Conservation (phyloP, 345 rosid genomes). For the Salix arbutifolia region DNA sequence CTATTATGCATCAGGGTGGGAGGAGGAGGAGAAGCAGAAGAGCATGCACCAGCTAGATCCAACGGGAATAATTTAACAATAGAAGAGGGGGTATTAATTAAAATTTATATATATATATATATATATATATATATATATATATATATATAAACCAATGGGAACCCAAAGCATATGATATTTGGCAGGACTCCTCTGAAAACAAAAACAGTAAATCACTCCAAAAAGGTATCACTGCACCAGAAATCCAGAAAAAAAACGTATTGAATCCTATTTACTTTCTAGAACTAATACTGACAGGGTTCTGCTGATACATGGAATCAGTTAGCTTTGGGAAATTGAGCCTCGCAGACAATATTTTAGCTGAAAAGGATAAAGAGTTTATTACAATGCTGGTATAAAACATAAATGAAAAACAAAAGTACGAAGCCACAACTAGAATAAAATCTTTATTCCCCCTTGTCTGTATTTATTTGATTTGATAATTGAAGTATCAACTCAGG, state of each 20-base stretch:
- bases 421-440: neutral
- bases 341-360: neutral
- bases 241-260: neutral
- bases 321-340: neutral
- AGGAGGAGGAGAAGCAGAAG: constrained; percentile 57
- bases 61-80: too few relatives aligned
- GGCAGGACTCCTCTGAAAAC: neutral
- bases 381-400: neutral
- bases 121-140: too few relatives aligned
- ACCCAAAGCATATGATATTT: too few relatives aligned
- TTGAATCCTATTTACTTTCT: neutral
- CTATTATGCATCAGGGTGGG: constrained; percentile 60
- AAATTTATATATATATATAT: too few relatives aligned
- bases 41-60: constrained; percentile 40
- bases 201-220: neutral
- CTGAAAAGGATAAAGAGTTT: neutral
- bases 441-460: neutral
- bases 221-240: neutral
- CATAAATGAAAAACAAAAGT: neutral
- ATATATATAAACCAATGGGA: too few relatives aligned
- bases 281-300: neutral
- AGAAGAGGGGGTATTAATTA: too few relatives aligned
- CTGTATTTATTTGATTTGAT: neutral
- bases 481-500: neutral
- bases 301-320: neutral